phyloP scores from a whole-genome alignment of 768 basidiomycete species.

The Mycena maculata region DNA sequence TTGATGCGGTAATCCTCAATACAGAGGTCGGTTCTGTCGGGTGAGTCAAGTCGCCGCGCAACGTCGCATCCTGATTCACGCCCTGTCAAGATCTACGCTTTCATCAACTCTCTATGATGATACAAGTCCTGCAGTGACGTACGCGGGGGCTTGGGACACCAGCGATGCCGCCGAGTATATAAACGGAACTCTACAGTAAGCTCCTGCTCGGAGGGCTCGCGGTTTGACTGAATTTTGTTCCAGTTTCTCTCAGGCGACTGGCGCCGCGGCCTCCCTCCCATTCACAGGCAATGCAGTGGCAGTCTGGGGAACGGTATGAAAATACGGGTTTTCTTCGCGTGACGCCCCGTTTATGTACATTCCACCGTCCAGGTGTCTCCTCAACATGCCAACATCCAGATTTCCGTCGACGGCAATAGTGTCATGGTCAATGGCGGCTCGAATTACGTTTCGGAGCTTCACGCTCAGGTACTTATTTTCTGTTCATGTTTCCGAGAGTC shows the following conservation, averaged over 20 bases:
- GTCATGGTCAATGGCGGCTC: conserved; percentile 25
- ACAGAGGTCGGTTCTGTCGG: conserved; percentile 51
- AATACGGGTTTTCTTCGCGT: too few relatives aligned
- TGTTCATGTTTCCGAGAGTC: background rate
- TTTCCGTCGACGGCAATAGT: conserved; percentile 56
- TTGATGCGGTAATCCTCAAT: conserved; percentile 61
- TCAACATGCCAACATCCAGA: conserved; percentile 60
- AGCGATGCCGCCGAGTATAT: conserved; percentile 45
- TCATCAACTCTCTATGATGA: conserved; percentile 55
- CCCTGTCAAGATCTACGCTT: conserved; percentile 38
- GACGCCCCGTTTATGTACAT: too few relatives aligned
- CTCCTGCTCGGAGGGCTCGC: conserved; percentile 1
- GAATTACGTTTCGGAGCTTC: conserved; percentile 41
- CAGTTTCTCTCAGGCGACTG: conserved; percentile 55
- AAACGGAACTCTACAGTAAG: conserved; percentile 59
- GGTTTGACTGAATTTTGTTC: background rate
- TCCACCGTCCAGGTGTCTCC: too few relatives aligned
- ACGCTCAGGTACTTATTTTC: conserved; percentile 41
- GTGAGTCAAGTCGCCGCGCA: conserved; percentile 44
- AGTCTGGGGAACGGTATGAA: conserved; percentile 63
- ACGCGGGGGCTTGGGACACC: conserved; percentile 55
- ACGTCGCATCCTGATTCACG: conserved; percentile 12
- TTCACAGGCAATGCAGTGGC: conserved; percentile 67
- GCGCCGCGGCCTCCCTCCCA: conserved; percentile 54
- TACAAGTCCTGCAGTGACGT: conserved; percentile 50